Conservation (phyloP, 192 early-diverging fungal species). For the Diversispora eburnea region DNA sequence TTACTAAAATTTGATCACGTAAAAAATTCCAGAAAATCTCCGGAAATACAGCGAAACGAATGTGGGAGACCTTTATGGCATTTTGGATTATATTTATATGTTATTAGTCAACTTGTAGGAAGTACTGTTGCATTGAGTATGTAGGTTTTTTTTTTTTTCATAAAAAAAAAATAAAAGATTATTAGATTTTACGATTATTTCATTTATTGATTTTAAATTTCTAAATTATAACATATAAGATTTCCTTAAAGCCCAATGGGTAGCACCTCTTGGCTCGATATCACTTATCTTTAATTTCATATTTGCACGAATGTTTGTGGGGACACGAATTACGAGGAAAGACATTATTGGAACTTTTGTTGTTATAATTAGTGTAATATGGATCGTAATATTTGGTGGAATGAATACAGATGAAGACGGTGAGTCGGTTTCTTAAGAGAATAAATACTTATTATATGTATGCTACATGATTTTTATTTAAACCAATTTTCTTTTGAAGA, state of each 20-base stretch:
- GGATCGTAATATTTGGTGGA: slow-evolving; percentile 59
- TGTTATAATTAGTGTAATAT: slow-evolving; percentile 54
- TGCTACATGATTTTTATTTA: slow-evolving; percentile 27
- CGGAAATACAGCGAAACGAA: slow-evolving; percentile 45
- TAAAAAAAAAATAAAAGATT: neutral
- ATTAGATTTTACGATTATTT: slow-evolving; percentile 25
- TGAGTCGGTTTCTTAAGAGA: slow-evolving; percentile 36
- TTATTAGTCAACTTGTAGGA: slow-evolving; percentile 52
- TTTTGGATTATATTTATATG: slow-evolving; percentile 54
- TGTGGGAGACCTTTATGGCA: slow-evolving; percentile 61
- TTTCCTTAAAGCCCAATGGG: slow-evolving; percentile 61
- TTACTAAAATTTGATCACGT: slow-evolving; percentile 60
- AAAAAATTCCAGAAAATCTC: slow-evolving; percentile 38
- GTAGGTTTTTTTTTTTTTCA: slow-evolving; percentile 1
- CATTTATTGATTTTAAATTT: slow-evolving; percentile 33
- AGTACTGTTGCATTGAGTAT: slow-evolving; percentile 58
- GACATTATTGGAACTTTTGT: slow-evolving; percentile 57
- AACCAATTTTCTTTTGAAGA: slow-evolving; percentile 32
- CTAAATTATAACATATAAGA: slow-evolving; percentile 36
- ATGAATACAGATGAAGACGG: slow-evolving; percentile 43
- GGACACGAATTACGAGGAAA: slow-evolving; percentile 49
- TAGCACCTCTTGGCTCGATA: slow-evolving; percentile 53
- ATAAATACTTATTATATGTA: slow-evolving; percentile 30
- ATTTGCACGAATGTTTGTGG: slow-evolving; percentile 57
- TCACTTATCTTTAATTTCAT: slow-evolving; percentile 61